Evolutionary conservation across 139 green algal genomes (phyloP), one percentile per base, ranked within the genome.

Genomic region (Penium margaritaceum): DNA sequence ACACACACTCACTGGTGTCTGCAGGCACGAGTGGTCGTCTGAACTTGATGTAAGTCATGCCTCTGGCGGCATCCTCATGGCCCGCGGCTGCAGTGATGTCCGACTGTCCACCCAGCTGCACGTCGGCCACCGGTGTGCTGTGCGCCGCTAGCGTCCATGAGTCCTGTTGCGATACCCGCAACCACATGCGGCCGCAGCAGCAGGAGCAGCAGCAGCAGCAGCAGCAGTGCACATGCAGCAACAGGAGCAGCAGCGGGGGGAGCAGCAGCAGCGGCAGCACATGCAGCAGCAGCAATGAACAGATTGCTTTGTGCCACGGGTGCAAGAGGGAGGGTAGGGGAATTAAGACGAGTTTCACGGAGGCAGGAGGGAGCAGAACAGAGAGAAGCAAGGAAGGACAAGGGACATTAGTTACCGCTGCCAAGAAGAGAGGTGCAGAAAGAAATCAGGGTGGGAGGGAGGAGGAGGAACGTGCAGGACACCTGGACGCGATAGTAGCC

Each of bases 401-500:
- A 32, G 19, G 5, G 5, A 9, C 19, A 5, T 7, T 5, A 32
- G 12, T 5, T 32, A 60, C 12, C 21, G 27, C 12, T 60, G 19
- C 51, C 21, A 32, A 17, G 12, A 27, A 9, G 24, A 35, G 32
- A 14, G 24, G 4, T n/a, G 5, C 17, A 68, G 0, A 12, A 68
- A n/a, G 46, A 24, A 24, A 46, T 27, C 0, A 24, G 24, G 9
- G 41, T 21, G 9, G 41, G 9, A 51, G 9, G 12, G 9, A 12
- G 9, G 41, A 9, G 12, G 9, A 35, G 24, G n/a, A 9, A 21
- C 17, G 9, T 38, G 24, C 2, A 38, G 2, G 5, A 32, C 3
- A 76, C 68, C 51, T 76, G 68, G n/a, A 76, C 47, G 36, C 68
- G 68, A 38, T 76, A 76, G 33, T 76, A 76, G 1, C 33, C 62